These are phyloP conservation scores for Psilocybe cubensis DNA, from an alignment of 768 basidiomycete genomes.

Conservation along the genomic window DNA sequence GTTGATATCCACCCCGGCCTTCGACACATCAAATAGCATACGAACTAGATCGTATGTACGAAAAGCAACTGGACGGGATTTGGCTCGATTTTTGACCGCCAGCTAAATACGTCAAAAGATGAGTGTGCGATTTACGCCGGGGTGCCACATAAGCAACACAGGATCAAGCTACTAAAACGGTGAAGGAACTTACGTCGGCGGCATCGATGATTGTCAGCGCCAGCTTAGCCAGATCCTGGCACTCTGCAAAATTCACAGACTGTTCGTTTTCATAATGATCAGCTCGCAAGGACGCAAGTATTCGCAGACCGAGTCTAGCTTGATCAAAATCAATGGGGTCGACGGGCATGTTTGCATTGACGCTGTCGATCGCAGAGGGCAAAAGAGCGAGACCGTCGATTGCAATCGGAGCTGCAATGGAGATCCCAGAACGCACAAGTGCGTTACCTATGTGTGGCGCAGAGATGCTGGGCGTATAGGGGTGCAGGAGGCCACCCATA, in stretches of 20 bases:
- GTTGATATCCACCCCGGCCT: too few species aligned
- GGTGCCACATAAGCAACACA: too few species aligned
- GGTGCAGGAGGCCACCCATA: neutral
- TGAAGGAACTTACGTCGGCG: too few species aligned
- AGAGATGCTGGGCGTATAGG: neutral
- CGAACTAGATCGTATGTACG: neutral
- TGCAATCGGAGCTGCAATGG: neutral
- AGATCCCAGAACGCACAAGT: neutral
- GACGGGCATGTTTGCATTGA: neutral
- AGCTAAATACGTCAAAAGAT: too few species aligned
- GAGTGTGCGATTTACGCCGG: too few species aligned
- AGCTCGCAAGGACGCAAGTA: neutral
- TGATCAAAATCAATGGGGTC: neutral
- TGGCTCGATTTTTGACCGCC: neutral
- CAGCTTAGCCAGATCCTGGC: too few species aligned
- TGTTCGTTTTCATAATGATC: too few species aligned
- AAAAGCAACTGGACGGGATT: neutral
- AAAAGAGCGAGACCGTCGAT: neutral
- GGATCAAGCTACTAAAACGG: too few species aligned
- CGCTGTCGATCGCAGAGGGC: neutral
- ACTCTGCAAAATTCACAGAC: too few species aligned
- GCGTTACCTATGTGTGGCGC: neutral
- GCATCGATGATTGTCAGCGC: too few species aligned
- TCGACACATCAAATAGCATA: neutral
- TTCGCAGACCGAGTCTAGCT: neutral